Conservation (phyloP, 352 stramenopile genomes). For the Globisporangium uncinulatum region DNA sequence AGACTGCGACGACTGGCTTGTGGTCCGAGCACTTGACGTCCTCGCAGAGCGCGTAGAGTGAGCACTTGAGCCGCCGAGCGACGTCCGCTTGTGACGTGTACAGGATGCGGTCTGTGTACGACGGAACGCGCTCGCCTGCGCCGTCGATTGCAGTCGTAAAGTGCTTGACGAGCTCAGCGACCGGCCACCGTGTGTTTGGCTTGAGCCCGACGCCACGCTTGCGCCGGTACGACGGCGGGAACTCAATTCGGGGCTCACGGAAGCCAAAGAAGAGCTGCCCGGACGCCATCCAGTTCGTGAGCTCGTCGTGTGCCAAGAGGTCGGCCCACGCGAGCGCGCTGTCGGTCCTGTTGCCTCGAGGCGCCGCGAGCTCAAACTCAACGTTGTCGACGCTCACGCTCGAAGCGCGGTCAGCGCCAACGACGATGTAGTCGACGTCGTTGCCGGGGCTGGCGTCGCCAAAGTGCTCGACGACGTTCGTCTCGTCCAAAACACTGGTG, state of each 20-base stretch:
- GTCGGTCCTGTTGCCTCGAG: constrained; percentile 20
- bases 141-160: constrained; percentile 57
- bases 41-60: constrained; percentile 70
- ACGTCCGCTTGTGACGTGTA: constrained; percentile 75
- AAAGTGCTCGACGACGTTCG: constrained; percentile 33
- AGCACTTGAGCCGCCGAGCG: constrained; percentile 51
- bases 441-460: background rate
- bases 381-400: constrained; percentile 12
- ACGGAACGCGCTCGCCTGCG: constrained; percentile 69
- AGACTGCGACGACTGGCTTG: constrained; percentile 72
- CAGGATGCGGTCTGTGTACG: constrained; percentile 89
- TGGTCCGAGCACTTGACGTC: constrained; percentile 76
- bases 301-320: constrained; percentile 65
- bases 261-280: constrained; percentile 75
- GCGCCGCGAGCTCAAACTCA: constrained; percentile 14
- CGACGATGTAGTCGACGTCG: background rate
- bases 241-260: constrained; percentile 64
- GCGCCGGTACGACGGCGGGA: constrained; percentile 73
- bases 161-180: constrained; percentile 29
- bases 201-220: constrained; percentile 26
- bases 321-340: constrained; percentile 51
- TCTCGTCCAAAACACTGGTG: constrained; percentile 11
- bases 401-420: constrained; percentile 5
- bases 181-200: constrained; percentile 9
- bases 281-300: constrained; percentile 43